Percentiles rank a stretch among this genome's conserved stretches.
phyloP scores from a whole-genome alignment of 225 moss, liverwort and hornwort genomes.

The Takakia lepidozioides region DNA sequence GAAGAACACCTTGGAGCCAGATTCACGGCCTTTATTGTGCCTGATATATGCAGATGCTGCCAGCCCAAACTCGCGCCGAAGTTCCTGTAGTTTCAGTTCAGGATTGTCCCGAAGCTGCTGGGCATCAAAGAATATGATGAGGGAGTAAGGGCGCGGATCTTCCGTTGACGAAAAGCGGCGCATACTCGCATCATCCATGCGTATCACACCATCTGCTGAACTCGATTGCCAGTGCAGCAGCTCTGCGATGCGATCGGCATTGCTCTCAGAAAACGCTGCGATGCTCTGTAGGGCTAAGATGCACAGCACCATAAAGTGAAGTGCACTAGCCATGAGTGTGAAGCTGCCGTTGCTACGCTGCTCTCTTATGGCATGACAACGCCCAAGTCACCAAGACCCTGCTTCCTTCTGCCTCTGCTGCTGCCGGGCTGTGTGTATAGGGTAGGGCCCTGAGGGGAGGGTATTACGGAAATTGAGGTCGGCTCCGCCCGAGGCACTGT shows the following conservation, averaged over 20 bases:
- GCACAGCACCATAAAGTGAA: no score
- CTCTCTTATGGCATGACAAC: no score
- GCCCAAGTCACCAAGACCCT: no score
- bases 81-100: constrained; percentile 75
- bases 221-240: constrained; percentile 54
- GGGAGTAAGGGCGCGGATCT: constrained; percentile 65
- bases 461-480: no score
- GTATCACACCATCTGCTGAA: constrained; percentile 76
- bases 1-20: constrained; percentile 65
- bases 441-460: no score
- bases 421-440: no score
- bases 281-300: no score
- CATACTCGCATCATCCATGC: constrained; percentile 66
- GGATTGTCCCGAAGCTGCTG: constrained; percentile 63
- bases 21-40: constrained; percentile 38
- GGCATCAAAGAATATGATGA: constrained; percentile 90
- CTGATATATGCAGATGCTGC: constrained; percentile 62
- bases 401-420: no score
- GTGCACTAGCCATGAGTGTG: no score
- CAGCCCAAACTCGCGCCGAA: constrained; percentile 66
- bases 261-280: constrained; percentile 31
- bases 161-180: constrained; percentile 52
- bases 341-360: no score
- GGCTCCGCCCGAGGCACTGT: no score
- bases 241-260: constrained; percentile 69